Base-by-base conservation (phyloP, 306 rosid species). In the Quercus suber region DNA sequence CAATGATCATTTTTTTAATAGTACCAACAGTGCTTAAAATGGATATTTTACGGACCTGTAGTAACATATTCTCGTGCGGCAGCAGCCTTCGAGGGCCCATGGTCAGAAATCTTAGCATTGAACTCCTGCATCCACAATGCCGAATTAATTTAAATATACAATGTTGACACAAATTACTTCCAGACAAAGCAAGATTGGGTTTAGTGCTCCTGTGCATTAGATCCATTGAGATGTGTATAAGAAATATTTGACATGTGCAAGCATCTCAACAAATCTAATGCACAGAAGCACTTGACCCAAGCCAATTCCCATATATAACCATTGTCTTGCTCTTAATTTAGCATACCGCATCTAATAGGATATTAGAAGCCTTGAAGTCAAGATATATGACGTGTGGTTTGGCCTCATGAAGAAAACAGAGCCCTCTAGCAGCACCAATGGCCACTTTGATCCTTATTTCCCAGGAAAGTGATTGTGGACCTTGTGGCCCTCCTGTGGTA, bases 11-110 rank as follows among this genome's bases (percentile, higher is more conserved):
- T 19, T 3, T 6, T 31, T 30, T 20, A 57, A 55, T 37, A 67
- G 28, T 31, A 53, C 71, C 81, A 69, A 61, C 60, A 63, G 5
- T 30, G 45, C 64, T 12, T 35, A 68, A 73, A 10, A 69, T 51
- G 71, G 78, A 55, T 49, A 67, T 74, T 43, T 80, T 71, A 86
- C 82, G 53, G n/a, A 95, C 99, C 99, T 80, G 99, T 95, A 30
- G 99, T 94, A 74, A 95, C 90, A 83, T 95, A 95, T 84, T 92
- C 98, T 11, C 97, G 99, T 60, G 98, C 99, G 0, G 98, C 99
- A 71, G 41, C 93, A 95, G 84, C 99, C 98, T 35, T 11, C 87
- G 94, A 69, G 99, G 93, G 13, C 99, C 99, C 86, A 95, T 83
- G 74, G 86, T 95, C 99, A 45, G 98, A 95, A 21, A 95, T 92